Conservation (phyloP, 1,284 basidiomycete species). For the Blastosporella zonata region DNA sequence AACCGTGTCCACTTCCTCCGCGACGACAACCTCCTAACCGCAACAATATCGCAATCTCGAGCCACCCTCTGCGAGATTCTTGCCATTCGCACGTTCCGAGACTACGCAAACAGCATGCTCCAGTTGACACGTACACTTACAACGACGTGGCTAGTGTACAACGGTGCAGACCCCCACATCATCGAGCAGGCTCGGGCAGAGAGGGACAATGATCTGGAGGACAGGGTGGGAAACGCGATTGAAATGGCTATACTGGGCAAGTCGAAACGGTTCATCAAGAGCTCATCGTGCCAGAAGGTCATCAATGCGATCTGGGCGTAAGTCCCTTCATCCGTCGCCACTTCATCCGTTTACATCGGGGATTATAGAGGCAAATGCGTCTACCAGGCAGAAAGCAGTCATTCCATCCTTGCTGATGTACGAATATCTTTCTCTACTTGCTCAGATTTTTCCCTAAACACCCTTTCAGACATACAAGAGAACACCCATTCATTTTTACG, state of each 20-base stretch:
- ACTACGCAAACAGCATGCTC: conserved; percentile 73
- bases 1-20: conserved; percentile 86
- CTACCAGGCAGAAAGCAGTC: conserved; percentile 83
- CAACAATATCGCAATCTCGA: conserved; percentile 70
- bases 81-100: conserved; percentile 77
- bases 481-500: conserved; percentile 90
- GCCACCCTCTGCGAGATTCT: conserved; percentile 87
- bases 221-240: conserved; percentile 83
- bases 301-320: conserved; percentile 80
- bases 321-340: conserved; percentile 21
- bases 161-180: conserved; percentile 70
- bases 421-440: conserved; percentile 22
- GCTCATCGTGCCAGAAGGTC: conserved; percentile 82
- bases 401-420: conserved; percentile 85
- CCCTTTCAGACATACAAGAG: conserved; percentile 82
- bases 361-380: conserved; percentile 75
- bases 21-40: conserved; percentile 64
- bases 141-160: conserved; percentile 85
- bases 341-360: conserved; percentile 9
- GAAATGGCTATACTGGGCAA: conserved; percentile 88
- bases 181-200: conserved; percentile 66
- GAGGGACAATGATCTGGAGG: conserved; percentile 71
- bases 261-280: conserved; percentile 85
- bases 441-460: conserved; percentile 2
- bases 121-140: conserved; percentile 79